Conservation (phyloP, 768 basidiomycete genomes). For the Cyclocybe aegerita region DNA sequence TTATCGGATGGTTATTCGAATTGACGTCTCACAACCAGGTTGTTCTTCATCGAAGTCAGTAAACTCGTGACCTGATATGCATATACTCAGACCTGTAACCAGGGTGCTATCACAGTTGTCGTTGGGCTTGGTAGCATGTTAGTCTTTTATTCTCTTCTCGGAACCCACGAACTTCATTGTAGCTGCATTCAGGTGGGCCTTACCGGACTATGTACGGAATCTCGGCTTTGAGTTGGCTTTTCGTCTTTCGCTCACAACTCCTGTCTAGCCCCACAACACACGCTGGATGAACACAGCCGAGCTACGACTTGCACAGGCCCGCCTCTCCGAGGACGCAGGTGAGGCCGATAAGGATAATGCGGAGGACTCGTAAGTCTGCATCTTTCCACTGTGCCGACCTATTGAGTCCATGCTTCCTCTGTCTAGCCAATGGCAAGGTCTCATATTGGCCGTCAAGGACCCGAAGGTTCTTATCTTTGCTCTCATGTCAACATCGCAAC, state of each 20-base stretch:
- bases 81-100: too few relatives aligned
- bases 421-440: slow-evolving; percentile 45
- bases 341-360: slow-evolving; percentile 64
- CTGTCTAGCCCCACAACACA: slow-evolving; percentile 56
- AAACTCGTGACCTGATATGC: background rate
- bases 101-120: slow-evolving; percentile 66
- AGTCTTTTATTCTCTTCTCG: slow-evolving; percentile 13
- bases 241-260: background rate
- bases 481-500: slow-evolving; percentile 47
- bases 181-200: background rate
- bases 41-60: slow-evolving; percentile 68
- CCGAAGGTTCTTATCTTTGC: slow-evolving; percentile 54
- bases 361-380: slow-evolving; percentile 49
- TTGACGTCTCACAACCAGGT: slow-evolving; percentile 32
- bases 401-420: background rate
- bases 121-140: slow-evolving; percentile 57
- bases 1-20: too few relatives aligned
- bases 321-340: slow-evolving; percentile 66
- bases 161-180: too few relatives aligned
- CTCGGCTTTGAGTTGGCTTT: background rate
- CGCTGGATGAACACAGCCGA: slow-evolving; percentile 53
- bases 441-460: slow-evolving; percentile 58
- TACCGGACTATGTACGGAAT: background rate
- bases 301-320: slow-evolving; percentile 59
- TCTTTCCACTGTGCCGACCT: background rate